Percentiles rank a stretch among this genome's conserved stretches.
Conservation (phyloP, 495 filamentous ascomycete species). For the Cryomyces antarcticus region DNA sequence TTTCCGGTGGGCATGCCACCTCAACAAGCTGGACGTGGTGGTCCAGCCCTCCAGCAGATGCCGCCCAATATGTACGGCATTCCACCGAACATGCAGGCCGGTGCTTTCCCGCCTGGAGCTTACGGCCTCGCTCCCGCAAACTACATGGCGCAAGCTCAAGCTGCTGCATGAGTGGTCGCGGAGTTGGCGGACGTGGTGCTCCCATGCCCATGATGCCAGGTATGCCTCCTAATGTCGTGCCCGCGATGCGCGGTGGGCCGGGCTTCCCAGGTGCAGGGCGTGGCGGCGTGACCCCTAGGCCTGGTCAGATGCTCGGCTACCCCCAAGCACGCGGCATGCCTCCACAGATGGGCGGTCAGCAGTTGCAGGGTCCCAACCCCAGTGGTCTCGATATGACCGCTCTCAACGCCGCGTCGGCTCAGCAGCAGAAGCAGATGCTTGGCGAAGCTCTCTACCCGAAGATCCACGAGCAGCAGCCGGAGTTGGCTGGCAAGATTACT, state of each 20-base stretch:
- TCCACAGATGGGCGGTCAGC: slow-evolving; percentile 22
- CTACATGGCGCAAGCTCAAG: slow-evolving; percentile 18
- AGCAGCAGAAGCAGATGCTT: slow-evolving; percentile 91
- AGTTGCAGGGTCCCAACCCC: slow-evolving; percentile 12
- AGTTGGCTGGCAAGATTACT: slow-evolving; percentile 96
- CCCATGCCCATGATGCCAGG: slow-evolving; percentile 52
- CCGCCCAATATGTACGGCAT: slow-evolving; percentile 61
- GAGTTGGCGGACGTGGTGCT: slow-evolving; percentile 42
- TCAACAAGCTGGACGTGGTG: slow-evolving; percentile 71
- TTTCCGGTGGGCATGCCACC: slow-evolving; percentile 58
- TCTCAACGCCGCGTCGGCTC: slow-evolving; percentile 33
- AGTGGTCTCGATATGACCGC: slow-evolving; percentile 21
- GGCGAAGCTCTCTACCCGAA: slow-evolving; percentile 96
- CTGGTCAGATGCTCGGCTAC: slow-evolving; percentile 27
- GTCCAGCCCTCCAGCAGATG: slow-evolving; percentile 53
- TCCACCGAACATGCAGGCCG: slow-evolving; percentile 49
- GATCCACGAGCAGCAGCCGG: slow-evolving; percentile 81
- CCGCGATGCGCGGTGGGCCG: slow-evolving; percentile 39
- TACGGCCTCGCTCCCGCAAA: slow-evolving; percentile 15
- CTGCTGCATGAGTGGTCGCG: slow-evolving; percentile 42
- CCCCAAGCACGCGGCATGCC: slow-evolving; percentile 20
- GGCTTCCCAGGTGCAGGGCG: slow-evolving; percentile 30
- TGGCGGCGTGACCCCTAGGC: slow-evolving; percentile 28
- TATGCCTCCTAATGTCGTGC: slow-evolving; percentile 31
- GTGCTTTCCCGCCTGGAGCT: slow-evolving; percentile 18